These are phyloP conservation scores for Magnolia changhungtana DNA, from an alignment of 164 flowering plant species.

Conservation along the genomic window DNA sequence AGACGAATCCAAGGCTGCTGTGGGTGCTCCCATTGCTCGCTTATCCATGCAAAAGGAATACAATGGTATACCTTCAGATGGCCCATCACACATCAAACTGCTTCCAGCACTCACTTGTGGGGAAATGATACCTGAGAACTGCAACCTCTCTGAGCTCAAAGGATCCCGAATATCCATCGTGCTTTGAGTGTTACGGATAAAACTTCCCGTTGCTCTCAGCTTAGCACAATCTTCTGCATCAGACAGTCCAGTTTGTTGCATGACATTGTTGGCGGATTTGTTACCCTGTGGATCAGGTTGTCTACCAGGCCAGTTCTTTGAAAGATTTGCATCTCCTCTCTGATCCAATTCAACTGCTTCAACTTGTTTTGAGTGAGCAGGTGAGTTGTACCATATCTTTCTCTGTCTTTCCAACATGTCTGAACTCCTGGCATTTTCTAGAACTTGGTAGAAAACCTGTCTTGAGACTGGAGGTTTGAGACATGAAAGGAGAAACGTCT, in stretches of 20 bases:
- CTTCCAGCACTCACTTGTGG: conserved; percentile 61
- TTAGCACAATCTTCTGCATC: conserved; percentile 44
- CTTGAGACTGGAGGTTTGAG: conserved; percentile 83
- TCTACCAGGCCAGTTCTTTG: conserved; percentile 51
- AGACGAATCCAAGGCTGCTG: conserved; percentile 62
- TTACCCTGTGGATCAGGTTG: conserved; percentile 33
- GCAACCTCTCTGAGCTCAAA: conserved; percentile 63
- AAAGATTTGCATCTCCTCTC: conserved; percentile 42
- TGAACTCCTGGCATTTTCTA: conserved; percentile 80
- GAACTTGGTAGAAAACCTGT: conserved; percentile 57
- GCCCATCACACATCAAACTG: conserved; percentile 62
- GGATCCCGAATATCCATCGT: conserved; percentile 49
- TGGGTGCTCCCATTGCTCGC: conserved; percentile 36
- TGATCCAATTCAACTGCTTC: conserved; percentile 42
- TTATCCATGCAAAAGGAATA: conserved; percentile 83
- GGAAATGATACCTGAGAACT: conserved; percentile 76
- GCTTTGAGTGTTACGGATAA: conserved; percentile 34
- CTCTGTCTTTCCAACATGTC: conserved; percentile 97
- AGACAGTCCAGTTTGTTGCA: conserved; percentile 27
- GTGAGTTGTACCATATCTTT: conserved; percentile 89
- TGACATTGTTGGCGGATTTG: conserved; percentile 20
- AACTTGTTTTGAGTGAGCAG: conserved; percentile 50
- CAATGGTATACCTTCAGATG: conserved; percentile 88
- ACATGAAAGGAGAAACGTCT: conserved; percentile 68
- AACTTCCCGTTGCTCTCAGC: conserved; percentile 47